Base-by-base conservation (phyloP, 306 rosid genomes). In the Begonia loranthoides region DNA sequence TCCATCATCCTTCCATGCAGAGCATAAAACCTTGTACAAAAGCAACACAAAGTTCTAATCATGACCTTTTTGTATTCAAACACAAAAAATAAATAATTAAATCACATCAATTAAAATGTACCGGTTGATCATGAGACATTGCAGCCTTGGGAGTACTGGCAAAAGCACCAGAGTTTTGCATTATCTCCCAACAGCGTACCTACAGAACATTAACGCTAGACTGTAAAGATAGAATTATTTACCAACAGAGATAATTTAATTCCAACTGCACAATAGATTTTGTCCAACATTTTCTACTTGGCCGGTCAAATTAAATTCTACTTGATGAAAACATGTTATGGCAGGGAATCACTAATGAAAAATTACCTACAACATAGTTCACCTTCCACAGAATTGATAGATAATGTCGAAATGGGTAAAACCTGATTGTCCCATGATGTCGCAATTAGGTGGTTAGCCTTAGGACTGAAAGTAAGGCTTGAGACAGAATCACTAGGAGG, bases 351-450 rank as follows among this genome's bases (percentile, higher is more conserved):
- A 19, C 22, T 19, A 19, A 19, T 19, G 13, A 24, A 12, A 43
- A 24, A 21, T 56, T 43, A 15, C 1, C 17, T 1, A 10, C 41
- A 45, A 7, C 8, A 17, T 4, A 14, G 13, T 39, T 39, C 17
- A 1, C 9, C 9, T 41, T 3, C 24, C 60, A 19, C 12, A 40
- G 17, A 16, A 21, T 28, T 28, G 36, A 28, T 28, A 28, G 36
- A 28, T 4, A 28, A 28, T 4, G 0, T 4, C 36, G 36, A 1
- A 41, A 21, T 45, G 47, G 33, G 6, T 4, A 13, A 65, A 41
- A 87, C 89, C 87, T 87, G 96, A 45, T 80, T 83, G 53, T 87
- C 96, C 96, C 96, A 87, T 13, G 94, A 83, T 22, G 87, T 73
- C 5, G 96, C 87, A 9, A 87, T 68, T 51, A 87, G 80, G 55